Evolutionary conservation across 805 yeast genomes (phyloP).

Genomic region (Candida coquimbonensis): DNA sequence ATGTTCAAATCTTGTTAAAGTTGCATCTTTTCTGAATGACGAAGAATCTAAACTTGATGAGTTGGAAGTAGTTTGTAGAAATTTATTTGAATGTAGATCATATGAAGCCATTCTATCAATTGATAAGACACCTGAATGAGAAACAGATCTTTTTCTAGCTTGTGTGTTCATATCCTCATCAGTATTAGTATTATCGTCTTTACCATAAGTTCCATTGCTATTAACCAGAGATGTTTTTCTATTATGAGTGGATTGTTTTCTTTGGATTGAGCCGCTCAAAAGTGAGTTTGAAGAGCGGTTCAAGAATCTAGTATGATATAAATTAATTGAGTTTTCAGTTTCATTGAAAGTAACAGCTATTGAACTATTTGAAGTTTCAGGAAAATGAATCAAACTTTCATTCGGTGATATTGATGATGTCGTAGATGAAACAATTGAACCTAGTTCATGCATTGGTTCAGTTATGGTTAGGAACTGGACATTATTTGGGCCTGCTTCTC

Average conservation of each 20-base stretch:
- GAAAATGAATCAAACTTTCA: constrained; percentile 54
- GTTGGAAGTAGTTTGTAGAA: constrained; percentile 36
- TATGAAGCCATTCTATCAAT: constrained; percentile 40
- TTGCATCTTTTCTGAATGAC: constrained; percentile 54
- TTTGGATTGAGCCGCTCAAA: constrained; percentile 1
- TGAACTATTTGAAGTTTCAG: constrained; percentile 31
- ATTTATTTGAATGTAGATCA: constrained; percentile 35
- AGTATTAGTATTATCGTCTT: not conserved
- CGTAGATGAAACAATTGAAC: constrained; percentile 64
- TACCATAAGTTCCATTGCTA: not conserved
- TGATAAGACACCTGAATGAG: constrained; percentile 34
- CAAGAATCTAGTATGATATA: constrained; percentile 52
- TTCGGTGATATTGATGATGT: constrained; percentile 53
- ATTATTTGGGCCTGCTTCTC: constrained; percentile 23
- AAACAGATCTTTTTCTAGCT: constrained; percentile 24
- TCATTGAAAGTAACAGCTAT: constrained; percentile 53
- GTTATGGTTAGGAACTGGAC: constrained; percentile 51
- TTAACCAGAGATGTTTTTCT: constrained; percentile 12
- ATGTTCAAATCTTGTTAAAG: constrained; percentile 54
- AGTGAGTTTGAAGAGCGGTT: constrained; percentile 11
- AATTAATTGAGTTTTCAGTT: constrained; percentile 34
- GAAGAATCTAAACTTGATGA: constrained; percentile 30
- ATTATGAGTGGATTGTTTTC: constrained; percentile 18
- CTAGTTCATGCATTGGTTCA: constrained; percentile 71
- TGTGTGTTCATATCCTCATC: constrained; percentile 11